phyloP scores from a whole-genome alignment of 108 stramenopile species.

The Pseudonitzschia pungens region DNA sequence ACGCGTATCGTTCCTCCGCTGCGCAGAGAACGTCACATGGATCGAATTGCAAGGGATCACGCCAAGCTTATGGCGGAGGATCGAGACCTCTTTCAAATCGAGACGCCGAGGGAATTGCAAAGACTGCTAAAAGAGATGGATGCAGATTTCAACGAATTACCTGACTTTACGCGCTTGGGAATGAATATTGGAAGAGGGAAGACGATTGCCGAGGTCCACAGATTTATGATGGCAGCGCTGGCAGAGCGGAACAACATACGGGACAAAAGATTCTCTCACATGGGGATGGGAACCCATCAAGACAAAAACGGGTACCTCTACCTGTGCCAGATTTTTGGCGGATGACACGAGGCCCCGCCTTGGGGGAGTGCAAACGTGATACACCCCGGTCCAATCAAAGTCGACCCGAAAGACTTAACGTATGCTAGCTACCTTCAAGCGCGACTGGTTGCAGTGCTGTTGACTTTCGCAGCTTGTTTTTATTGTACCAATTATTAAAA shows the following conservation, averaged over 20 bases:
- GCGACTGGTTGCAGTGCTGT: too few species aligned
- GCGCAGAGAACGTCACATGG: conserved; percentile 27
- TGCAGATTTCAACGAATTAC: background rate
- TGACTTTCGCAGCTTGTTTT: too few species aligned
- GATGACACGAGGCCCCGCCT: background rate
- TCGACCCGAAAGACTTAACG: too few species aligned
- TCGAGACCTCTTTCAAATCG: conserved; percentile 19
- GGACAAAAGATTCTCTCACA: conserved; percentile 31
- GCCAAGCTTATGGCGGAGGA: conserved; percentile 35
- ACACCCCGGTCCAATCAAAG: background rate
- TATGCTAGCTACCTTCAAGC: too few species aligned
- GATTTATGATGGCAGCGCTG: conserved; percentile 30
- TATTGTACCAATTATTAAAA: too few species aligned
- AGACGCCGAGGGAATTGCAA: conserved; percentile 15
- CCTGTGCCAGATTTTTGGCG: conserved; percentile 43
- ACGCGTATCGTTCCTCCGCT: conserved; percentile 32
- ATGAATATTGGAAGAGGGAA: conserved; percentile 38
- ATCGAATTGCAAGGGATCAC: conserved; percentile 37
- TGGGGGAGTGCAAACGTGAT: background rate
- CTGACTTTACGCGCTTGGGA: conserved; percentile 27
- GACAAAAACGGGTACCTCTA: conserved; percentile 34
- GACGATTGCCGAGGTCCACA: conserved; percentile 27
- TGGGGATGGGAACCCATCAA: conserved; percentile 49
- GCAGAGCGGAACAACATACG: conserved; percentile 43
- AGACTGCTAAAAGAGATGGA: background rate